phyloP scores from a whole-genome alignment of 768 basidiomycete species.

The Roridomyces roridus region DNA sequence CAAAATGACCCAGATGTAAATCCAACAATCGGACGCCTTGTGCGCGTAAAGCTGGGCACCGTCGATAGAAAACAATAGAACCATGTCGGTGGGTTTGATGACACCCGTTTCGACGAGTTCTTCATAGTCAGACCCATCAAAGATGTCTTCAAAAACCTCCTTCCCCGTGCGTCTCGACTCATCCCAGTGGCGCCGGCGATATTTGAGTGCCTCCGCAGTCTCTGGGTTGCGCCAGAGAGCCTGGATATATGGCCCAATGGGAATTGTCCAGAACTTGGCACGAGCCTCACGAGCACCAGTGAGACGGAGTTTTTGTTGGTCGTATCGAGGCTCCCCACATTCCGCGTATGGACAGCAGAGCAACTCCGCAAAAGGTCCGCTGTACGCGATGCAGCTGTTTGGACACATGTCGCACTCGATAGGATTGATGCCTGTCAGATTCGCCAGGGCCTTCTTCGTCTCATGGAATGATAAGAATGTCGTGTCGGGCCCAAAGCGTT shows the following conservation, averaged over 20 bases:
- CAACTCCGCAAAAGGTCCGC: conserved; percentile 30
- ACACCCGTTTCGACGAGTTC: no score
- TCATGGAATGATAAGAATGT: no score
- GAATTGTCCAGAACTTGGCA: no score
- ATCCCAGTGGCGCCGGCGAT: no score
- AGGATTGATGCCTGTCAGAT: conserved; percentile 37
- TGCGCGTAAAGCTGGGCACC: conserved; percentile 48
- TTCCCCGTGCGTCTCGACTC: conserved; percentile 26
- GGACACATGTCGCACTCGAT: conserved; percentile 45
- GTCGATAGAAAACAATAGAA: conserved; percentile 43
- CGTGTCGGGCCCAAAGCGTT: no score
- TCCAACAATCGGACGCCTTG: no score
- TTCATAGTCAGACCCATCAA: conserved; percentile 40
- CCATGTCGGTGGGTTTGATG: no score
- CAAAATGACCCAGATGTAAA: conserved; percentile 46
- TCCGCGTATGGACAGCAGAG: conserved; percentile 31
- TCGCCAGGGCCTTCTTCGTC: conserved; percentile 8
- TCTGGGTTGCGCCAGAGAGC: no score
- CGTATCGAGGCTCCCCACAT: conserved; percentile 34
- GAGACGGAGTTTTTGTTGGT: conserved; percentile 29
- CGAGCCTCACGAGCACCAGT: no score
- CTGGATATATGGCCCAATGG: no score
- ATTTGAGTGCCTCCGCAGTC: no score
- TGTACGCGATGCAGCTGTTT: no score
- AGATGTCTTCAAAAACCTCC: conserved; percentile 45